Evolutionary conservation across 352 stramenopile species (phyloP).

Genomic region (Phytophthora vignae): DNA sequence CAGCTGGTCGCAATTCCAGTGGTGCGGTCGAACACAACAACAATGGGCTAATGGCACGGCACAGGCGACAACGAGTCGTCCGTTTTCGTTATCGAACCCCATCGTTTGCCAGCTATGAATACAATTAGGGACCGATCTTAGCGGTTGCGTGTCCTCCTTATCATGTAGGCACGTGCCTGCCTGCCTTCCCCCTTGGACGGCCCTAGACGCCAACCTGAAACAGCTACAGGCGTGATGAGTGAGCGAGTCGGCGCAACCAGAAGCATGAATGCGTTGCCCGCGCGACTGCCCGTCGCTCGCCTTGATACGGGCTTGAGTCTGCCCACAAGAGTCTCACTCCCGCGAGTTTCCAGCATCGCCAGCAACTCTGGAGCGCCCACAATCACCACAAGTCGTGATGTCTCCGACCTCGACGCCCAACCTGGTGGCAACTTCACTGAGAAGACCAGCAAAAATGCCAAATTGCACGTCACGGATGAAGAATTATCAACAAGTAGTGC

Average conservation of each 20-base stretch:
- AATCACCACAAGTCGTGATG: neutral
- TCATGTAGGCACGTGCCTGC: constrained; percentile 3
- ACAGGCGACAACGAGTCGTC: neutral
- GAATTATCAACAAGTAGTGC: neutral
- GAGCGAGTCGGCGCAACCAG: neutral
- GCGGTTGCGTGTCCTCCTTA: constrained; percentile 6
- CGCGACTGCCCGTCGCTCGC: neutral
- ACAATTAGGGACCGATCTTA: constrained; percentile 4
- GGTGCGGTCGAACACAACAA: neutral
- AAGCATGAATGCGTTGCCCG: constrained; percentile 1
- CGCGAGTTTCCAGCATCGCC: neutral
- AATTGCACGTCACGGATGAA: neutral
- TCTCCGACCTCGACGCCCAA: neutral
- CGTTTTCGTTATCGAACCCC: neutral
- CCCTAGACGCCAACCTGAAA: neutral
- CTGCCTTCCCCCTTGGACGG: constrained; percentile 1
- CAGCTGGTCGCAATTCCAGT: constrained; percentile 5
- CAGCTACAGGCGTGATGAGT: neutral
- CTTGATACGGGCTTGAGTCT: neutral
- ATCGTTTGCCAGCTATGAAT: constrained; percentile 6
- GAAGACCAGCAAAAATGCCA: neutral
- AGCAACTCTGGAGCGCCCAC: neutral
- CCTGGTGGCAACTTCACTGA: neutral
- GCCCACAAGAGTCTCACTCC: neutral
- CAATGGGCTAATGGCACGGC: neutral